Percentiles rank a stretch among this genome's conserved stretches.
These are phyloP conservation scores for Iodosphaeria phyllophila DNA, from an alignment of 2,329 filamentous ascomycete genomes.

Conservation along the genomic window DNA sequence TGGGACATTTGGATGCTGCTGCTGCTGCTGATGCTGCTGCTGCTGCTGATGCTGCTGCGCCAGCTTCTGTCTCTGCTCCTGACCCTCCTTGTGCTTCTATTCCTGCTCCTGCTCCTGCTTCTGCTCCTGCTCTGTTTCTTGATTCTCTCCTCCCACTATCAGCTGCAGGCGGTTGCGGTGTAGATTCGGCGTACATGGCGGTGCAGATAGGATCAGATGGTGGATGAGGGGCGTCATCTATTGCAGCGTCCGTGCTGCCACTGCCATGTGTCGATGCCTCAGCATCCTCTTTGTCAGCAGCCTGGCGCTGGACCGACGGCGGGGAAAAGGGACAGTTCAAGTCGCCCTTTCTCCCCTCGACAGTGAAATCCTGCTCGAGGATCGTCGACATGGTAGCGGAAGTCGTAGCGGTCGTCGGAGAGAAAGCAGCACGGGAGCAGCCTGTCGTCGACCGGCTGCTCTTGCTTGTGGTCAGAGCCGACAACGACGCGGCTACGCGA, in stretches of 20 bases:
- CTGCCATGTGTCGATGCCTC: too few species aligned
- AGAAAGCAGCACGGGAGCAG: conserved; percentile 24
- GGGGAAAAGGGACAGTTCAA: conserved; percentile 65
- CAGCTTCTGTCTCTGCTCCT: too few species aligned
- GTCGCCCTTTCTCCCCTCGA: conserved; percentile 57
- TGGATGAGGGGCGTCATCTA: conserved; percentile 24
- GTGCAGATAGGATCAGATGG: conserved; percentile 43
- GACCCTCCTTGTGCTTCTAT: conserved; percentile 26
- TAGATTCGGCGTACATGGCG: conserved; percentile 41
- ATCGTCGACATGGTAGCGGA: conserved; percentile 42
- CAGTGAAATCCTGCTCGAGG: conserved; percentile 81
- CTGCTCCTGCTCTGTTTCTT: too few species aligned
- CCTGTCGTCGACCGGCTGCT: conserved; percentile 26
- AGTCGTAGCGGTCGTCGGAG: too few species aligned
- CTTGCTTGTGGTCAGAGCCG: conserved; percentile 31
- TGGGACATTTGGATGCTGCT: conserved; percentile 55
- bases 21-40: conserved; percentile 27
- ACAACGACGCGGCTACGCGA: conserved; percentile 31
- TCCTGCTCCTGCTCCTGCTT: too few species aligned
- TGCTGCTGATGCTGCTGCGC: too few species aligned
- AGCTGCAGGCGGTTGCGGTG: conserved; percentile 29
- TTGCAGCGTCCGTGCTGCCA: conserved; percentile 9
- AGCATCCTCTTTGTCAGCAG: conserved; percentile 6
- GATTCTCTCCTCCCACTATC: conserved; percentile 26
- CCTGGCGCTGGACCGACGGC: conserved; percentile 18